These are phyloP conservation scores for Nemania sp. DNA, from an alignment of 2,329 filamentous ascomycete genomes.

Conservation along the genomic window DNA sequence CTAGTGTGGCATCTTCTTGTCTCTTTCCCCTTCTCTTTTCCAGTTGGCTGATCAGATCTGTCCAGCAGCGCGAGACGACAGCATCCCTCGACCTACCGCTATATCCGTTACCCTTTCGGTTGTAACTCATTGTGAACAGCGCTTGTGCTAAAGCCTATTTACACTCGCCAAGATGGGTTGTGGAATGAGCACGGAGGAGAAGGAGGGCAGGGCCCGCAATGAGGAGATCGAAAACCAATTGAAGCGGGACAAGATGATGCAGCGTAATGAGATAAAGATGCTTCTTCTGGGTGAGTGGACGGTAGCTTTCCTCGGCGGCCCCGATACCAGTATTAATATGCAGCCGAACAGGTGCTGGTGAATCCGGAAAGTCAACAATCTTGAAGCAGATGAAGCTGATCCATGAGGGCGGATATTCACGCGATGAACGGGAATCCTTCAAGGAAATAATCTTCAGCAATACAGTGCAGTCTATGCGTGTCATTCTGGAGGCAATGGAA, in stretches of 20 bases:
- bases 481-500: constrained; percentile 71
- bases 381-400: constrained; percentile 99
- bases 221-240: constrained; percentile 99
- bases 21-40: neutral
- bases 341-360: constrained; percentile 76
- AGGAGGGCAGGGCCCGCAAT: constrained; percentile 99
- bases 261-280: constrained; percentile 99
- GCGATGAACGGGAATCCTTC: constrained; percentile 75
- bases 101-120: neutral
- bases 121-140: neutral
- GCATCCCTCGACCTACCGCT: neutral
- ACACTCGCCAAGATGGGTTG: constrained; percentile 84
- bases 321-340: neutral
- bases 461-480: constrained; percentile 70
- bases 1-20: neutral
- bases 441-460: constrained; percentile 74
- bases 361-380: constrained; percentile 94
- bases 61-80: constrained; percentile 20
- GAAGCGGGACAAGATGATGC: constrained; percentile 97
- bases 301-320: neutral
- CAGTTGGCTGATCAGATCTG: constrained; percentile 5
- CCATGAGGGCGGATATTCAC: constrained; percentile 97
- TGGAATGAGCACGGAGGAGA: constrained; percentile 99
- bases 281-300: constrained; percentile 83
- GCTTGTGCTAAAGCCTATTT: constrained; percentile 11